Conservation (phyloP, 2,329 filamentous ascomycete species). For the Amesomyces nigricolor region DNA sequence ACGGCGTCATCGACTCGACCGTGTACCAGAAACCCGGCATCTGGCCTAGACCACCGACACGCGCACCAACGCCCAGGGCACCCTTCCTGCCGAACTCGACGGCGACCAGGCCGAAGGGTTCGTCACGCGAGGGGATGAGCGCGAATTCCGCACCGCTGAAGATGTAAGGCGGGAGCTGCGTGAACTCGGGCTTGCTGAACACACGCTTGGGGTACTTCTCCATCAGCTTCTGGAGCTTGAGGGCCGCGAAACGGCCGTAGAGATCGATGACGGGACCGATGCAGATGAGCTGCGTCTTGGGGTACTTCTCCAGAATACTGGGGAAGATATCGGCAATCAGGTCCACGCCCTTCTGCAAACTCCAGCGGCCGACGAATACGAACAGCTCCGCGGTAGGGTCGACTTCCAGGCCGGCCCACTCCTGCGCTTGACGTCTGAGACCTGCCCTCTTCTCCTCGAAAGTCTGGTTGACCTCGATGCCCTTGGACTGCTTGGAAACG, state of each 20-base stretch:
- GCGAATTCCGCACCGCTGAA: conserved; percentile 65
- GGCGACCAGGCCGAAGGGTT: conserved; percentile 63
- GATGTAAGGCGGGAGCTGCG: conserved; percentile 59
- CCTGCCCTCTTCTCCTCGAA: conserved; percentile 49
- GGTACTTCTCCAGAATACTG: conserved; percentile 53
- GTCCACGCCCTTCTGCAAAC: conserved; percentile 63
- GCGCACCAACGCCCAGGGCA: conserved; percentile 59
- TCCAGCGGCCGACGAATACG: conserved; percentile 65
- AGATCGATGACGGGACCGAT: conserved; percentile 62
- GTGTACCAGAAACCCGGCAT: conserved; percentile 71
- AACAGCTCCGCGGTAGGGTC: conserved; percentile 58
- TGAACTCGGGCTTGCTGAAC: conserved; percentile 64
- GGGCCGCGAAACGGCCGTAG: conserved; percentile 61
- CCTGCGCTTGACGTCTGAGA: conserved; percentile 56
- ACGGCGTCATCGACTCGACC: conserved; percentile 58
- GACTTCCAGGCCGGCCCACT: conserved; percentile 60
- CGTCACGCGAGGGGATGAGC: conserved; percentile 62
- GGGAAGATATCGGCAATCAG: conserved; percentile 64
- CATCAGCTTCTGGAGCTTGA: conserved; percentile 61
- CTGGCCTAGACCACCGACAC: conserved; percentile 62
- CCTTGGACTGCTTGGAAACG: conserved; percentile 35
- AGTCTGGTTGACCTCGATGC: conserved; percentile 48
- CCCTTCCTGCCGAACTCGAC: conserved; percentile 65
- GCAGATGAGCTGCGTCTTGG: conserved; percentile 56
- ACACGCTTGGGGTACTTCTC: conserved; percentile 59